Evolutionary conservation across 306 rosid genomes (phyloP), one percentile per base, ranked within the genome.

Genomic region (Abrus precatorius): DNA sequence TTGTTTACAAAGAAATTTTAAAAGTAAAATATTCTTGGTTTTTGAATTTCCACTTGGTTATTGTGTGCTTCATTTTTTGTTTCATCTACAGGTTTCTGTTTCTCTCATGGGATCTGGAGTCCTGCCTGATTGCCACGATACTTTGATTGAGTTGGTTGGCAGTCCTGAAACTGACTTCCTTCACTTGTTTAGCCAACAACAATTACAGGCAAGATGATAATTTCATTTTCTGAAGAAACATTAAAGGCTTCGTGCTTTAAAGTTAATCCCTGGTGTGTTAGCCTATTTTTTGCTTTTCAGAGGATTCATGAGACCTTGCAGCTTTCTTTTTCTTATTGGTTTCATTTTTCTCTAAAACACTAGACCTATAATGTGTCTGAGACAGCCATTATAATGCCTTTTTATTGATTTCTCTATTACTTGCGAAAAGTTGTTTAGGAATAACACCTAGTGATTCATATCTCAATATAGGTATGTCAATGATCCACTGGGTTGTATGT

Each of bases 181-280:
- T 80, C 89, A 88, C 76, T 85, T 95, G 92, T 95, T 95, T 87
- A 95, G 99, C 81, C 91, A 91, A 84, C 99, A 93, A 76, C 99
- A 95, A 63, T 85, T 95, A 79, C 97, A 93, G 94, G 98, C 86
- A 78, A 75, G 88, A 72, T 62, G 53, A 72, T 77, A 55, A 38
- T 72, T 64, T 50, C 73, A 69, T 54, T 10, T 79, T 44, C 78
- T 67, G 59, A 64, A 57, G 72, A 11, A 79, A 47, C 64, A 50
- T 43, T 60, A 33, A 28, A 40, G 13, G 29, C 34, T 50, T 4
- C 43, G 27, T 84, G 76, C 44, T 73, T 75, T 62, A 49, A 81
- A 84, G 11, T 53, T 82, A 49, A 34, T 30, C 38, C 52, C 5
- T 44, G 52, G 30, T 29, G 11, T 6, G 27, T 65, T 64, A 13